Evolutionary conservation across 345 rosid genomes (phyloP), one percentile per base, ranked within the genome.

Genomic region (Citrus glauca): DNA sequence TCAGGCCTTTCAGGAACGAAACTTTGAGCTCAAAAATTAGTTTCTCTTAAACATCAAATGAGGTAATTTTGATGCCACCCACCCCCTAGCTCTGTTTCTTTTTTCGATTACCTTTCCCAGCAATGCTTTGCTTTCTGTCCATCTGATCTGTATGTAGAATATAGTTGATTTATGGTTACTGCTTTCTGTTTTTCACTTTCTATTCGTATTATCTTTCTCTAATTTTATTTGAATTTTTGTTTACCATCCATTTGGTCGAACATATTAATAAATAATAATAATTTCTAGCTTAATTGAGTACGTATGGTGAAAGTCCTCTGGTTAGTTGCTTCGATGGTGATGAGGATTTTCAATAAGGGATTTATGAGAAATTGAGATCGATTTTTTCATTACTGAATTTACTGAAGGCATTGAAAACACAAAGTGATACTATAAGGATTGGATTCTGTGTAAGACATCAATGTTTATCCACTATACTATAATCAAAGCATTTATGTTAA

Each of bases 31-130:
- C 45, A 20, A 17, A 45, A 20, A 10, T 16, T 27, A 33, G 27
- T 3, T 0, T 30, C 33, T 62, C 60, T 64, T 64, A 70, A 45
- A 27, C 42, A 11, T 50, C 72, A 75, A 53, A 76, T n/a, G 72
- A 66, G 72, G 79, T 66, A 66, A 66, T 75, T 53, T 4, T 62
- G 16, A 48, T 32, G 63, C 72, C n/a, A 53, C 78, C 72, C n/a
- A 53, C 78, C 72, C 55, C 62, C 24, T 30, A 63, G 13, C 60
- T 22, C 4, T 75, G n/a, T 42, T 10, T 35, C 25, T 24, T 32
- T 56, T 40, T 6, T 6, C 5, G 4, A 22, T 64, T 65, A 50
- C 50, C 57, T 53, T 53, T 53, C 4, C 55, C 20, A 32, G 71
- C 71, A 64, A 75, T 22, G 53, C 42, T 30, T 66, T 66, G 57